These are phyloP conservation scores for Lolium rigidum DNA, from an alignment of 176 grass and related monocot genomes.

Conservation along the genomic window DNA sequence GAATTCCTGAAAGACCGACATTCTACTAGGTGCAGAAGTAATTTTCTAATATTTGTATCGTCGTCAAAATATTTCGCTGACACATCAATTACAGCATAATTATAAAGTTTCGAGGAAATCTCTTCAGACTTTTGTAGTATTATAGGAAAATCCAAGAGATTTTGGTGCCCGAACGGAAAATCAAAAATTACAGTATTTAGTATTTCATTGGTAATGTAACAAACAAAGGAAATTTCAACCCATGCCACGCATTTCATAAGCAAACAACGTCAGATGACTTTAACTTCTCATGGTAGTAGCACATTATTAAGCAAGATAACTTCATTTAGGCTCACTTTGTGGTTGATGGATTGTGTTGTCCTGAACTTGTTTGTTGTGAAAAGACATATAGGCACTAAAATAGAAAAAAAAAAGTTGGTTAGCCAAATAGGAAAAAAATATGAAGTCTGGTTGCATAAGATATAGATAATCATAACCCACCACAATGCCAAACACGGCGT, in stretches of 20 bases:
- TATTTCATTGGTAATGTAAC: no score
- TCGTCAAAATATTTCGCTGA: neutral
- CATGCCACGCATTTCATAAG: no score
- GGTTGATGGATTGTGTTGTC: neutral
- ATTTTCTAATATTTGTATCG: neutral
- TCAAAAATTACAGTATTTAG: no score
- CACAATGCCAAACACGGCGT: neutral
- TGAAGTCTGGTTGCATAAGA: neutral
- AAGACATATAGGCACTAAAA: neutral
- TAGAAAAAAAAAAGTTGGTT: neutral
- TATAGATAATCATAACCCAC: neutral
- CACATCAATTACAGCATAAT: neutral
- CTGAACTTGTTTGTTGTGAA: neutral
- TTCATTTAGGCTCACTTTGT: neutral
- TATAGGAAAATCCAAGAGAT: neutral
- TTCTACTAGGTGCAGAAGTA: no score
- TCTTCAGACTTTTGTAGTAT: neutral
- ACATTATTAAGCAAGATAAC: neutral
- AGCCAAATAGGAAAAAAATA: neutral
- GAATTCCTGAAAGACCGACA: no score
- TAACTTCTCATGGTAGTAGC: neutral
- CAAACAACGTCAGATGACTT: no score
- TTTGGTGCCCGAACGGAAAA: no score
- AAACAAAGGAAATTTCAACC: no score
- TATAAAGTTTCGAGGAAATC: neutral